These are phyloP conservation scores for Mycena kentingensis DNA, from an alignment of 768 basidiomycete genomes.

Conservation along the genomic window DNA sequence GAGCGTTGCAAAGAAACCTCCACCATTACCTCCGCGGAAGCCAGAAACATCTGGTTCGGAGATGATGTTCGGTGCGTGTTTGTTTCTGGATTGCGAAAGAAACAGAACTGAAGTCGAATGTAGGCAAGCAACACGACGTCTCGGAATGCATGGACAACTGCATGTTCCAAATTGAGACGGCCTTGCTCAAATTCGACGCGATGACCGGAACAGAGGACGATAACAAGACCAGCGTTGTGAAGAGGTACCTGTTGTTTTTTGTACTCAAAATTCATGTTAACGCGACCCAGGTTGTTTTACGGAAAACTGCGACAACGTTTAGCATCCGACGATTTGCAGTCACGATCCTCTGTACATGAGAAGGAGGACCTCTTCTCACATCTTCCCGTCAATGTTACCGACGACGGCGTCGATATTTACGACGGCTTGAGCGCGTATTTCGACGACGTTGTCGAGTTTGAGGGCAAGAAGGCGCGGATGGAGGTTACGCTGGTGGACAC, in stretches of 20 bases:
- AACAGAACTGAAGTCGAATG: conserved; percentile 16
- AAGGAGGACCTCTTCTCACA: conserved; percentile 94
- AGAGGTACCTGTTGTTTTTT: conserved; percentile 51
- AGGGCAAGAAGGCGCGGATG: conserved; percentile 85
- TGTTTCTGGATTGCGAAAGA: not conserved
- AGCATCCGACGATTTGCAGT: conserved; percentile 35
- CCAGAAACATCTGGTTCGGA: conserved; percentile 63
- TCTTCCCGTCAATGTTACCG: conserved; percentile 88
- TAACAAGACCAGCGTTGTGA: conserved; percentile 77
- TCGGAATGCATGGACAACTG: conserved; percentile 99
- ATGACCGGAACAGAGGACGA: conserved; percentile 43
- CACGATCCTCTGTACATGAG: conserved; percentile 66
- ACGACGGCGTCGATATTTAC: conserved; percentile 89
- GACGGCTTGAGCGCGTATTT: conserved; percentile 93
- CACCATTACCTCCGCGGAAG: conserved; percentile 60
- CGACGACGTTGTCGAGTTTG: conserved; percentile 84
- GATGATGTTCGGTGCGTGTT: conserved; percentile 84
- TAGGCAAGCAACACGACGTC: conserved; percentile 96
- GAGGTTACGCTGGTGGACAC: conserved; percentile 83
- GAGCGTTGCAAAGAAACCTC: conserved; percentile 42
- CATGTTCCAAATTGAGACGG: conserved; percentile 97
- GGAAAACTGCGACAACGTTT: conserved; percentile 73
- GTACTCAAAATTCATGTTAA: not conserved
- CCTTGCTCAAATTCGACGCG: conserved; percentile 72
- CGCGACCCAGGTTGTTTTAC: conserved; percentile 81